phyloP scores from a whole-genome alignment of 352 stramenopile genomes.

The Phytophthora pluvialis region DNA sequence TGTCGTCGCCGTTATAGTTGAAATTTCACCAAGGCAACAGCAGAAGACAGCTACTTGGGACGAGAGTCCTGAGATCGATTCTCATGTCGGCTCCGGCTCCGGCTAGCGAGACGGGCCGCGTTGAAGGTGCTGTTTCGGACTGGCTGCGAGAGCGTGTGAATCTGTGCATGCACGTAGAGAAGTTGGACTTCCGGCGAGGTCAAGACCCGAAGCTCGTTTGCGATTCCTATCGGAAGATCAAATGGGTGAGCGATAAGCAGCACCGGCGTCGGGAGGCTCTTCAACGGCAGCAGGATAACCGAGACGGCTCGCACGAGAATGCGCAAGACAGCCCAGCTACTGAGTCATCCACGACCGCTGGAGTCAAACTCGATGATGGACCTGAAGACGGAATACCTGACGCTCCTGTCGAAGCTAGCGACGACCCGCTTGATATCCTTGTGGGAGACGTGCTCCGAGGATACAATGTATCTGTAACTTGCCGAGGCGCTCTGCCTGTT shows the following conservation, averaged over 20 bases:
- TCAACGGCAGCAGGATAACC: constrained; percentile 19
- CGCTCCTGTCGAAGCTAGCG: constrained; percentile 2
- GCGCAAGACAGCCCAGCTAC: not conserved
- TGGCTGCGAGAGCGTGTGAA: constrained; percentile 45
- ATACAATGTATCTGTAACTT: constrained; percentile 38
- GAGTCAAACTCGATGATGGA: not conserved
- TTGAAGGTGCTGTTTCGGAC: constrained; percentile 25
- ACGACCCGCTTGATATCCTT: constrained; percentile 38
- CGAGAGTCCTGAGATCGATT: not conserved
- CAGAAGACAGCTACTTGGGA: constrained; percentile 3
- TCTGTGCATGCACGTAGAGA: constrained; percentile 54
- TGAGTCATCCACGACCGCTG: not conserved
- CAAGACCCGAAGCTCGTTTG: constrained; percentile 19
- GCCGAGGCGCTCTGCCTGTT: constrained; percentile 13
- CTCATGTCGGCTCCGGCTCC: constrained; percentile 16
- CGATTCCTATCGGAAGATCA: constrained; percentile 57
- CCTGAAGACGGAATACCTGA: constrained; percentile 17
- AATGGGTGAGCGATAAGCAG: constrained; percentile 50
- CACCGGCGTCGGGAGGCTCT: constrained; percentile 25
- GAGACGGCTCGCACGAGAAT: not conserved
- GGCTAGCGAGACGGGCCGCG: not conserved
- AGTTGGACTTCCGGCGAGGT: constrained; percentile 27
- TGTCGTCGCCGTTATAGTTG: constrained; percentile 2
- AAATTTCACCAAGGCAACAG: not conserved
- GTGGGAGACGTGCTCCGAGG: constrained; percentile 38